Base-by-base conservation (phyloP, 2,329 filamentous ascomycete species). In the Mycosphaerella sp. region DNA sequence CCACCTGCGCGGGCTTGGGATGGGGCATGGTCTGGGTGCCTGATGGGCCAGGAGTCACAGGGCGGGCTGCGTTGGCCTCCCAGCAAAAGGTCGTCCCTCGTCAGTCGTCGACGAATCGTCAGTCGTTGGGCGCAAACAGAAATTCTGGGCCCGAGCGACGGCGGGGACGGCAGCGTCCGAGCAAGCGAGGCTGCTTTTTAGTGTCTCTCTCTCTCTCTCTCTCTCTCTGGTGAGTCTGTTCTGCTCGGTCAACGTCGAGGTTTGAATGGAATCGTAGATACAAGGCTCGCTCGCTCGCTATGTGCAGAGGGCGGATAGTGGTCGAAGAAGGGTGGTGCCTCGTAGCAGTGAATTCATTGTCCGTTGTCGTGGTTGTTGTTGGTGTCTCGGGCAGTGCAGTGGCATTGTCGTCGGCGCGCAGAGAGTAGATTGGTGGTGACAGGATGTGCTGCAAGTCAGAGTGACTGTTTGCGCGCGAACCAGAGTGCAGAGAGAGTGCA, bases 381-480 rank as follows among this genome's bases (percentile, higher is more conserved):
- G 45, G 59, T 64, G 59, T 65, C 59, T 62, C 61, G 61, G 58
- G 48, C 11, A 41, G 57, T 41, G 55, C 21, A 9, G 29, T 45
- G 49, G 50, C 56, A 60, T 56, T 48, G 58, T 65, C 51, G 52
- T 54, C 14, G 14, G 14, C 14, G 14, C 14, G 53, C 48, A 17
- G 38, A 54, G 48, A 55, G 40, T 14, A 45, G 44, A 48, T 45
- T 6, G 46, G 43, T 17, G 14, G 14, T 17, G 14, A 17, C 14
- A 17, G 14, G 14, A 17, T 17, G 53, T 48, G 56, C 51, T 46
- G 48, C 56, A 17, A 59, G 43, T 21, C 38, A 47, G 58, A 43
- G 61, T 66, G 62, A 66, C 59, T 64, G 63, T 65, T 63, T 64
- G 62, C 60, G 61, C 59, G 45, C 43, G 47, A 52, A 32, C 32